Evolutionary conservation across 2,329 filamentous ascomycete species (phyloP).

Genomic region (Cladosporium sp.): DNA sequence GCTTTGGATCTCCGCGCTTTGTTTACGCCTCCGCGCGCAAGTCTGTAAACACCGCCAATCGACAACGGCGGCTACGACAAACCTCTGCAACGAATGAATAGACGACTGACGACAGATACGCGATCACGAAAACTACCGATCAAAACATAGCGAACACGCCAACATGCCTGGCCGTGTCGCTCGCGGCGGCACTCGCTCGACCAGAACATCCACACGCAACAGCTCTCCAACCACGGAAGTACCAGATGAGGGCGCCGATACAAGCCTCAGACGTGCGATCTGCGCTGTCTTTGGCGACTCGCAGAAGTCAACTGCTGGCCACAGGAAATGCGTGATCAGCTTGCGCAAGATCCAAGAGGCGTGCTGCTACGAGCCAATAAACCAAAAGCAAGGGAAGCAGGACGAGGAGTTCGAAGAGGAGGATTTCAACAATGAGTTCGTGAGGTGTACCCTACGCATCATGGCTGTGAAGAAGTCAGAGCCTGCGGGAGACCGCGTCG

Average conservation of each 20-base stretch:
- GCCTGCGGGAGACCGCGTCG: slow-evolving; percentile 73
- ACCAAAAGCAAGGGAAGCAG: slow-evolving; percentile 45
- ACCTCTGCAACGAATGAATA: background rate
- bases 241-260: slow-evolving; percentile 67
- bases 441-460: slow-evolving; percentile 72
- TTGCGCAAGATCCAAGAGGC: slow-evolving; percentile 86
- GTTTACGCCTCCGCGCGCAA: background rate
- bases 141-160: background rate
- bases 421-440: slow-evolving; percentile 81
- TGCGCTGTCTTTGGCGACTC: slow-evolving; percentile 55
- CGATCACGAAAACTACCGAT: slow-evolving; percentile 16
- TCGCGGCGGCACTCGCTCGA: slow-evolving; percentile 17
- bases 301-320: slow-evolving; percentile 81
- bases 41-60: background rate
- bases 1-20: slow-evolving; percentile 1
- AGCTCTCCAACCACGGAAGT: slow-evolving; percentile 36
- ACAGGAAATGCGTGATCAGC: slow-evolving; percentile 81
- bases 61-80: background rate
- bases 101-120: slow-evolving; percentile 46
- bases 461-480: slow-evolving; percentile 91
- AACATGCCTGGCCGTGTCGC: slow-evolving; percentile 34
- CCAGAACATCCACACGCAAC: slow-evolving; percentile 20
- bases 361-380: slow-evolving; percentile 56
- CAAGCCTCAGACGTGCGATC: slow-evolving; percentile 65
- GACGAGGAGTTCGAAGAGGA: slow-evolving; percentile 69